A percentile compares a stretch with the other conserved stretches of the same genome.
phyloP scores from a whole-genome alignment of 1,284 basidiomycete species.

The Cutaneotrichosporon sp. region DNA sequence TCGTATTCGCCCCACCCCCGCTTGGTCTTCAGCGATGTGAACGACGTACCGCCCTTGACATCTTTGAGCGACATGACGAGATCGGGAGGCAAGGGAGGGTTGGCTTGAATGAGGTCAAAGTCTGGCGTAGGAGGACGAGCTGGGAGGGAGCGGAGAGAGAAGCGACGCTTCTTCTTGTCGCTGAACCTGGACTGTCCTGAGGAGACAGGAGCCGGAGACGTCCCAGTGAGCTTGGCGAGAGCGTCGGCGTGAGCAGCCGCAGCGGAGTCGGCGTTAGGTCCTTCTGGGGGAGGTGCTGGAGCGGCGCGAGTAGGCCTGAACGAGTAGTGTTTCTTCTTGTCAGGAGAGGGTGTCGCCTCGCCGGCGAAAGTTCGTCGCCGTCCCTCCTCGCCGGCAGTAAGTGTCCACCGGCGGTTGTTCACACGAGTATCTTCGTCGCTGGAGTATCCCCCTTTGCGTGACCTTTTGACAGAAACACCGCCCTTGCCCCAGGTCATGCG shows the following conservation, averaged over 20 bases:
- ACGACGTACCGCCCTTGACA: slow-evolving; percentile 1
- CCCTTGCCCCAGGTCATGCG: neutral
- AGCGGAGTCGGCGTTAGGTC: neutral
- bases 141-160: neutral
- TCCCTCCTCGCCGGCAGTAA: neutral
- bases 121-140: neutral
- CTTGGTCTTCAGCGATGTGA: neutral
- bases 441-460: neutral
- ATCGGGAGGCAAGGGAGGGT: neutral
- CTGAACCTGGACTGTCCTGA: neutral
- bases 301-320: neutral
- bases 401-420: neutral
- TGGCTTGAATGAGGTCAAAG: too few species aligned
- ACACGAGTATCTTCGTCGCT: neutral
- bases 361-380: neutral
- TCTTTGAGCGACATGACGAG: neutral
- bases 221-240: neutral
- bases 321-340: neutral
- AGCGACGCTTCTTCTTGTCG: neutral
- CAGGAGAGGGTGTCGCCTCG: neutral
- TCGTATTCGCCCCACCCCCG: neutral
- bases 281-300: neutral
- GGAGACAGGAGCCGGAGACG: neutral
- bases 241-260: neutral
- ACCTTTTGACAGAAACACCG: neutral